Conservation (phyloP, 2,329 filamentous ascomycete genomes). For the Triangularia verruculosa region DNA sequence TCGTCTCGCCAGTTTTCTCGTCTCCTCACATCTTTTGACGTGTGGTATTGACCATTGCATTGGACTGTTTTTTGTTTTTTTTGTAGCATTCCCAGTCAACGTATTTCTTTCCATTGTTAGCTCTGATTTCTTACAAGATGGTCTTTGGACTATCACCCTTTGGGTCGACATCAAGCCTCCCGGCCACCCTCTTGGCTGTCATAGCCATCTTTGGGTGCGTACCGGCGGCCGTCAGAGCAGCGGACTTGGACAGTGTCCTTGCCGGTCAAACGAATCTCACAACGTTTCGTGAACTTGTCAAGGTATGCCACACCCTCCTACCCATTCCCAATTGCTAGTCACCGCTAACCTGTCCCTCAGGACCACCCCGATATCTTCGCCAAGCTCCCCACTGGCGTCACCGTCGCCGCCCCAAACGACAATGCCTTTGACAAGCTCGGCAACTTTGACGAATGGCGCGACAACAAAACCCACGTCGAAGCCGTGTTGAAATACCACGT, state of each 20-base stretch:
- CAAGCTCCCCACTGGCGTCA: conserved; percentile 15
- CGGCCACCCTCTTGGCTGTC: conserved; percentile 10
- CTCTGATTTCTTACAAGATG: background rate
- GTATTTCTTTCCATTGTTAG: background rate
- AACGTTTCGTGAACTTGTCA: conserved; percentile 15
- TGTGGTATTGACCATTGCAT: background rate
- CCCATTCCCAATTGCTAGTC: background rate
- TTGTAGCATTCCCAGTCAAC: background rate
- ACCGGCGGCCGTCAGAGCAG: conserved; percentile 2
- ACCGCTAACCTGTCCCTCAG: background rate
- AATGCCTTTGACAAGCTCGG: conserved; percentile 21
- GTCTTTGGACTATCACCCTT: background rate
- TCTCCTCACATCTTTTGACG: background rate
- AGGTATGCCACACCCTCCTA: background rate
- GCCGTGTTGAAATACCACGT: conserved; percentile 53
- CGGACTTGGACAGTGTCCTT: conserved; percentile 11
- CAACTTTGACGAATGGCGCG: conserved; percentile 12
- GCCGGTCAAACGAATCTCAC: conserved; percentile 19
- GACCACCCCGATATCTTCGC: conserved; percentile 19
- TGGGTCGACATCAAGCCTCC: background rate
- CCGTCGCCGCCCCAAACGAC: conserved; percentile 21
- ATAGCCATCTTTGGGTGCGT: background rate
- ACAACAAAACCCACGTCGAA: conserved; percentile 8
- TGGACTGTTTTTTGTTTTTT: background rate
- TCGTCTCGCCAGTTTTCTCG: no score